A percentile compares a stretch with the other conserved stretches of the same genome.
phyloP scores from a whole-genome alignment of 768 basidiomycete genomes.

The Phylloporus sp. region DNA sequence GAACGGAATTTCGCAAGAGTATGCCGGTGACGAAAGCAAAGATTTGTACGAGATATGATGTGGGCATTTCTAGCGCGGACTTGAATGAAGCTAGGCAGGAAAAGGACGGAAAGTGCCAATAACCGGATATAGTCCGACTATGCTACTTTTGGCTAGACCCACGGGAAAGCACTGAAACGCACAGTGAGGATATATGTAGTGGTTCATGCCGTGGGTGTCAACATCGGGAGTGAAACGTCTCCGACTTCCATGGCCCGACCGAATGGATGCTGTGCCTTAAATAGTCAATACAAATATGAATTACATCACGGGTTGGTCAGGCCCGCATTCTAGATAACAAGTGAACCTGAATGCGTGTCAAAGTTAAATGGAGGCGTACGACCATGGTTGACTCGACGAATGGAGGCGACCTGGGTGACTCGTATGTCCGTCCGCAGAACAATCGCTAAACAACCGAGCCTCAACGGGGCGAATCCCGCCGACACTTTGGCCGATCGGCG shows the following conservation, averaged over 20 bases:
- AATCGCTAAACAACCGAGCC: background rate
- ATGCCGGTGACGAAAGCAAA: slow-evolving; percentile 1
- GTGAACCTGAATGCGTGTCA: background rate
- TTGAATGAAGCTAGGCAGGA: slow-evolving; percentile 7
- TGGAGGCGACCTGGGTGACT: background rate
- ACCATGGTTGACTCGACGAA: background rate
- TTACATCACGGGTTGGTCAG: background rate
- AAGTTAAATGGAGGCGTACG: background rate
- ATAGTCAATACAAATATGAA: background rate
- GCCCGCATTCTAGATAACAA: background rate
- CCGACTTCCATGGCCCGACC: slow-evolving; percentile 24
- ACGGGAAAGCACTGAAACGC: background rate
- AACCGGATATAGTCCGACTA: slow-evolving; percentile 11
- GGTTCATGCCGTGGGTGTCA: slow-evolving; percentile 4
- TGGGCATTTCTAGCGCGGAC: background rate
- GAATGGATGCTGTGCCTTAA: slow-evolving; percentile 5
- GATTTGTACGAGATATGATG: background rate
- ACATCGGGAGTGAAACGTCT: slow-evolving; percentile 20
- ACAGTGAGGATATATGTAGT: background rate
- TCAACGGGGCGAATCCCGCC: background rate
- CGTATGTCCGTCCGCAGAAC: background rate
- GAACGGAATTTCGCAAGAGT: background rate
- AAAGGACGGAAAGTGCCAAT: slow-evolving; percentile 16
- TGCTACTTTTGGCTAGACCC: slow-evolving; percentile 10
- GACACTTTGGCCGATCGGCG: background rate